Conservation (phyloP, 83 land plant species). For the Diphasiastrum complanatum region DNA sequence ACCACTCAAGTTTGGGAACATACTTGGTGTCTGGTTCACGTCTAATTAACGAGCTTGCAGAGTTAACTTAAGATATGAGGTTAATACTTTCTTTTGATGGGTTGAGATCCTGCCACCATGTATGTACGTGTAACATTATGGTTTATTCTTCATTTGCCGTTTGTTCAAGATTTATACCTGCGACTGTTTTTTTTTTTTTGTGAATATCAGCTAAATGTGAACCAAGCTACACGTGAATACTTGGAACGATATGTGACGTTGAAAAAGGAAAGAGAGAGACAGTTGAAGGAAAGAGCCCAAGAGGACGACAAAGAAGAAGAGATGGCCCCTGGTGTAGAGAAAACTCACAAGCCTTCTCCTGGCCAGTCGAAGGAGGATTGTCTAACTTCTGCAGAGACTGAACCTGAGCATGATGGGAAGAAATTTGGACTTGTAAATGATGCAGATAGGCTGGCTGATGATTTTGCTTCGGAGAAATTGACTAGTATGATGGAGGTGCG, state of each 20-base stretch:
- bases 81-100: too few relatives aligned
- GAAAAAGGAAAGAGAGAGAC: slow-evolving; percentile 75
- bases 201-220: slow-evolving; percentile 83
- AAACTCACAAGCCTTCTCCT: slow-evolving; percentile 24
- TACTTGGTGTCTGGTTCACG: too few relatives aligned
- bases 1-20: too few relatives aligned
- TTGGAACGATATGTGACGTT: slow-evolving; percentile 75
- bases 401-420: slow-evolving; percentile 38
- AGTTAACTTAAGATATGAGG: too few relatives aligned
- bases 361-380: slow-evolving; percentile 32
- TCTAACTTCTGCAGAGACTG: slow-evolving; percentile 27
- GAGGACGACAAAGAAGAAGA: slow-evolving; percentile 41
- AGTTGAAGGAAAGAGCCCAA: slow-evolving; percentile 42
- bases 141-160: too few relatives aligned
- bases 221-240: slow-evolving; percentile 80
- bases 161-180: too few relatives aligned
- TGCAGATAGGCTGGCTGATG: slow-evolving; percentile 70
- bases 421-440: slow-evolving; percentile 83
- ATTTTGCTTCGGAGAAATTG: slow-evolving; percentile 57
- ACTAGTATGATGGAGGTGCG: slow-evolving; percentile 72
- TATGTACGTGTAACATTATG: too few relatives aligned
- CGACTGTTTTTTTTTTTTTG: too few relatives aligned
- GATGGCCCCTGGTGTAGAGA: slow-evolving; percentile 51
- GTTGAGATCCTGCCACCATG: too few relatives aligned
- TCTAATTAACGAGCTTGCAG: too few relatives aligned